These are phyloP conservation scores for Ensete ventricosum DNA, from an alignment of 176 grass and related monocot species.

Conservation along the genomic window DNA sequence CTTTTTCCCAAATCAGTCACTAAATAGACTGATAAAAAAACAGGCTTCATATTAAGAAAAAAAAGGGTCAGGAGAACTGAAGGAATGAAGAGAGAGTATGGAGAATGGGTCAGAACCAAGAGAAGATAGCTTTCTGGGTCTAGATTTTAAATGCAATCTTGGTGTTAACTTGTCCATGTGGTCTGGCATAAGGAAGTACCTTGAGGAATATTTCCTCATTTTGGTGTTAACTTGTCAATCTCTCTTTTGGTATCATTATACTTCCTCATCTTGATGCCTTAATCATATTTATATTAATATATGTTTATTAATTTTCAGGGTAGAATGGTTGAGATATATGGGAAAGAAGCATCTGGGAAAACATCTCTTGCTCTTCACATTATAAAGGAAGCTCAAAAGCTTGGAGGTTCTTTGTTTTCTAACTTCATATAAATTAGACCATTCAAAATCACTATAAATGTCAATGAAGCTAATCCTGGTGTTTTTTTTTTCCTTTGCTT, in stretches of 20 bases:
- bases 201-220: neutral
- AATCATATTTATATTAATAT: neutral
- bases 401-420: constrained; percentile 52
- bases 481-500: neutral
- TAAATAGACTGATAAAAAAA: too few species aligned
- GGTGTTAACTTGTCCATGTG: too few species aligned
- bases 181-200: too few species aligned
- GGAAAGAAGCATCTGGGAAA: constrained; percentile 88
- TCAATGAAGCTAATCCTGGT: too few species aligned
- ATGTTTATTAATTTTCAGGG: constrained; percentile 42
- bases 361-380: constrained; percentile 94
- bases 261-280: neutral
- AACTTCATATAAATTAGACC: neutral
- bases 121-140: too few species aligned
- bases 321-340: constrained; percentile 94
- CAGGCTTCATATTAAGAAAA: too few species aligned
- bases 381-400: constrained; percentile 87
- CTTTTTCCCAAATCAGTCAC: too few species aligned
- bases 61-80: too few species aligned
- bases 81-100: too few species aligned
- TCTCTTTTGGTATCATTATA: neutral
- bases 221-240: neutral
- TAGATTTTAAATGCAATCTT: too few species aligned
- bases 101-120: too few species aligned
- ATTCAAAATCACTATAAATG: too few species aligned